These are phyloP conservation scores for Cercophora newfieldiana DNA, from an alignment of 495 filamentous ascomycete genomes.

Conservation along the genomic window DNA sequence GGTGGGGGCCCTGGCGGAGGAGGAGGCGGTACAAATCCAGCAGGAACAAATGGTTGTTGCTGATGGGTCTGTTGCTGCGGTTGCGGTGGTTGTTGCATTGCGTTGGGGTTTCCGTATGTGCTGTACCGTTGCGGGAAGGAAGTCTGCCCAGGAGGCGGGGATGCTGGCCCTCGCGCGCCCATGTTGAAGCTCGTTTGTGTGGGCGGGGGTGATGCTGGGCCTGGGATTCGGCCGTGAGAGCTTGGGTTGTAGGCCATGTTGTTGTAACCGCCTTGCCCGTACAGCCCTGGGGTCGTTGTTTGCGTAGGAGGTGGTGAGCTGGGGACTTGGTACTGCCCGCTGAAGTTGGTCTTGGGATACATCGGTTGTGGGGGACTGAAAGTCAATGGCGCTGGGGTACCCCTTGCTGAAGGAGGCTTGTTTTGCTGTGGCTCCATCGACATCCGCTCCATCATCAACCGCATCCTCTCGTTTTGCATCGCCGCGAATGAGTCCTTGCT, in stretches of 20 bases:
- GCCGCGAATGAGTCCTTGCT: slow-evolving; percentile 76
- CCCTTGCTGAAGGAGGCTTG: slow-evolving; percentile 49
- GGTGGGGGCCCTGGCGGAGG: slow-evolving; percentile 83
- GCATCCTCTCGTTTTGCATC: slow-evolving; percentile 77
- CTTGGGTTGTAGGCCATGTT: slow-evolving; percentile 46
- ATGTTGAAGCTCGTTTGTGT: slow-evolving; percentile 49
- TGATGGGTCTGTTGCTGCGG: slow-evolving; percentile 34
- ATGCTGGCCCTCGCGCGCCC: slow-evolving; percentile 47
- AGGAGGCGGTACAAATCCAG: slow-evolving; percentile 87
- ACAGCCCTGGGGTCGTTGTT: slow-evolving; percentile 37
- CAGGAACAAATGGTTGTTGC: slow-evolving; percentile 56
- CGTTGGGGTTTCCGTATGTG: slow-evolving; percentile 50
- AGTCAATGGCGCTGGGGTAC: slow-evolving; percentile 45
- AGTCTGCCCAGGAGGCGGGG: slow-evolving; percentile 55
- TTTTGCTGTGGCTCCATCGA: slow-evolving; percentile 64
- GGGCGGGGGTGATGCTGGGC: slow-evolving; percentile 49
- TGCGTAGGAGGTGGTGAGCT: slow-evolving; percentile 52
- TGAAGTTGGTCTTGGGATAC: slow-evolving; percentile 50
- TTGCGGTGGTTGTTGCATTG: slow-evolving; percentile 23
- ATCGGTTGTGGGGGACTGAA: slow-evolving; percentile 39
- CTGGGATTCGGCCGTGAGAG: slow-evolving; percentile 49
- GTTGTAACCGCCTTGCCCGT: slow-evolving; percentile 22
- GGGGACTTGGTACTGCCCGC: slow-evolving; percentile 53
- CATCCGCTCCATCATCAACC: slow-evolving; percentile 93
- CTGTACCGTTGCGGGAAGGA: slow-evolving; percentile 43